phyloP scores from a whole-genome alignment of 1,139 yeast genomes.

The Blastobotrys malaysiensis region DNA sequence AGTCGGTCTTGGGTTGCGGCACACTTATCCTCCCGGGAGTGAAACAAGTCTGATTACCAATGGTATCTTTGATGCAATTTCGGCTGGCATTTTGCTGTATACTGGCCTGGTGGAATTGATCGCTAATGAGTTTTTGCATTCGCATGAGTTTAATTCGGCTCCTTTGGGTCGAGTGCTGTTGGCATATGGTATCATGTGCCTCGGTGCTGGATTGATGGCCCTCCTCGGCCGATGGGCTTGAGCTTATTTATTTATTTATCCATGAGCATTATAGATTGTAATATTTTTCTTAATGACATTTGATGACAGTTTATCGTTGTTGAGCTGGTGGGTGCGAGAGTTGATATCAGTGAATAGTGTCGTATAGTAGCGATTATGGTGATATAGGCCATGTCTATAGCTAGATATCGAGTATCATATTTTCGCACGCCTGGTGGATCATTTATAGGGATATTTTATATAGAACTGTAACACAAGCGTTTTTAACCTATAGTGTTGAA shows the following conservation, averaged over 20 bases:
- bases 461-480: too few relatives aligned
- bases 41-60: slow-evolving; percentile 61
- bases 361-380: too few relatives aligned
- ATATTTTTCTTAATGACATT: too few relatives aligned
- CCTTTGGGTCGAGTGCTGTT: slow-evolving; percentile 35
- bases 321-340: too few relatives aligned
- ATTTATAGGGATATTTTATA: too few relatives aligned
- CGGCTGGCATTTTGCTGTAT: slow-evolving; percentile 80
- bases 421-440: too few relatives aligned
- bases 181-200: slow-evolving; percentile 41
- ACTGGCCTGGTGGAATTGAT: slow-evolving; percentile 83
- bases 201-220: slow-evolving; percentile 83
- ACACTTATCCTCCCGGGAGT: slow-evolving; percentile 52
- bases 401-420: too few relatives aligned
- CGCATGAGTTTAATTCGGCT: slow-evolving; percentile 26
- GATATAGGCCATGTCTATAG: too few relatives aligned
- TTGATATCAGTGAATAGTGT: too few relatives aligned
- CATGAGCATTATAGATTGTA: background rate
- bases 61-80: slow-evolving; percentile 77
- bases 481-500: too few relatives aligned
- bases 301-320: too few relatives aligned
- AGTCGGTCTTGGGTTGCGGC: slow-evolving; percentile 78
- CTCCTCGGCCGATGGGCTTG: slow-evolving; percentile 85
- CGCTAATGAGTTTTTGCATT: slow-evolving; percentile 80
- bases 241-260: background rate